phyloP scores from a whole-genome alignment of 2,329 filamentous ascomycete species.

The Rugonectria rugulosa region DNA sequence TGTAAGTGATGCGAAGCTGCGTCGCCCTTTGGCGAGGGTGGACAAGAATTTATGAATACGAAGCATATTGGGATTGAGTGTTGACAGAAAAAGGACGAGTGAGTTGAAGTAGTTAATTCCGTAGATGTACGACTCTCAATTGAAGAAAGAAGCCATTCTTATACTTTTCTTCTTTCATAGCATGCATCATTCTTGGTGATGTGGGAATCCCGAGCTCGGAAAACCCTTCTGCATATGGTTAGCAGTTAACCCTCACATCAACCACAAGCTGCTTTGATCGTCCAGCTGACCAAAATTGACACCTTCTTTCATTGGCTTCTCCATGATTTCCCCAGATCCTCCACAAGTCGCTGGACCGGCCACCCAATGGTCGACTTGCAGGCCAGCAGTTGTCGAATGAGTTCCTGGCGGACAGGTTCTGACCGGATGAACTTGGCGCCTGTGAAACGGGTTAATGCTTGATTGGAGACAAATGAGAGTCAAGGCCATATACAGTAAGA shows the following conservation, averaged over 20 bases:
- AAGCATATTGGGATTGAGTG: conserved; percentile 14
- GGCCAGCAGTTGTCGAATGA: conserved; percentile 42
- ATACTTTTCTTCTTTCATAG: conserved; percentile 16
- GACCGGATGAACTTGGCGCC: conserved; percentile 43
- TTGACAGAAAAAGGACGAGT: too few relatives aligned
- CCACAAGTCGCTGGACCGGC: conserved; percentile 47
- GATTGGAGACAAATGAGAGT: too few relatives aligned
- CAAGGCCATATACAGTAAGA: conserved; percentile 48
- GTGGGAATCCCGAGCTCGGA: conserved; percentile 38
- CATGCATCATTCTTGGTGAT: background rate
- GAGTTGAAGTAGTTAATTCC: background rate
- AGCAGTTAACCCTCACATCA: background rate
- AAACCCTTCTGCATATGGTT: conserved; percentile 27
- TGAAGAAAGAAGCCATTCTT: conserved; percentile 14
- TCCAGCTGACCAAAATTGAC: background rate
- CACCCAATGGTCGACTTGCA: conserved; percentile 48
- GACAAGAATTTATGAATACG: conserved; percentile 14
- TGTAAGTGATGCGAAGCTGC: conserved; percentile 21
- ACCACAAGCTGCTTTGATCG: background rate
- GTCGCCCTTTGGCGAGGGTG: conserved; percentile 3
- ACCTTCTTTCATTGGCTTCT: background rate
- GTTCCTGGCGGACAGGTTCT: conserved; percentile 40
- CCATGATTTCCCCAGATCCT: conserved; percentile 42
- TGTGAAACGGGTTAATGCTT: background rate
- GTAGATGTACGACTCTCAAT: background rate